Evolutionary conservation across 306 rosid genomes (phyloP).

Genomic region (Medicago arabica): DNA sequence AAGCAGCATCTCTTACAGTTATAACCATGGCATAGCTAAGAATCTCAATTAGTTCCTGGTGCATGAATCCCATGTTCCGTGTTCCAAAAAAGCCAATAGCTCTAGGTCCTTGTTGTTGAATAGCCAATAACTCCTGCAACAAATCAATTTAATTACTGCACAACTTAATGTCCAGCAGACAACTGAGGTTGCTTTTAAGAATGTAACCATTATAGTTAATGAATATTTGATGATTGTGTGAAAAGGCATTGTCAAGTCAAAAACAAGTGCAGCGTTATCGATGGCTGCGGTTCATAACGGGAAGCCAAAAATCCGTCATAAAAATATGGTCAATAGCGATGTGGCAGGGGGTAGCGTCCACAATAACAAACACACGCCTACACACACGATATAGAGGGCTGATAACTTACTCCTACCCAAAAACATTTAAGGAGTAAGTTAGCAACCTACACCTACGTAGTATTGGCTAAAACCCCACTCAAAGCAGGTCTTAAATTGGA

Average conservation of each 20-base stretch:
- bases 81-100: constrained; percentile 98
- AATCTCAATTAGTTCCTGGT: constrained; percentile 96
- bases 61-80: constrained; percentile 99
- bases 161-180: constrained; percentile 20
- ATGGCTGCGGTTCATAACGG: too few species aligned
- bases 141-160: constrained; percentile 21
- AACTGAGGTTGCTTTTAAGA: constrained; percentile 2
- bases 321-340: background rate
- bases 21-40: constrained; percentile 99
- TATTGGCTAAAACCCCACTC: too few species aligned
- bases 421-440: too few species aligned
- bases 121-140: constrained; percentile 90
- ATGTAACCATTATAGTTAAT: constrained; percentile 15
- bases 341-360: background rate
- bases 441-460: too few species aligned
- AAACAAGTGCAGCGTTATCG: background rate
- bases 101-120: constrained; percentile 99
- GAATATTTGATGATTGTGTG: constrained; percentile 13
- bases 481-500: too few species aligned
- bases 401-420: too few species aligned
- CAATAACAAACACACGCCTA: background rate
- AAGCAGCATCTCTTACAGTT: constrained; percentile 73
- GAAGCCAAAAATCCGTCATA: background rate
- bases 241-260: constrained; percentile 8
- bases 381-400: background rate